Evolutionary conservation across 257 asterid species (phyloP), one percentile per base, ranked within the genome.

Genomic region (Echites panduratus): DNA sequence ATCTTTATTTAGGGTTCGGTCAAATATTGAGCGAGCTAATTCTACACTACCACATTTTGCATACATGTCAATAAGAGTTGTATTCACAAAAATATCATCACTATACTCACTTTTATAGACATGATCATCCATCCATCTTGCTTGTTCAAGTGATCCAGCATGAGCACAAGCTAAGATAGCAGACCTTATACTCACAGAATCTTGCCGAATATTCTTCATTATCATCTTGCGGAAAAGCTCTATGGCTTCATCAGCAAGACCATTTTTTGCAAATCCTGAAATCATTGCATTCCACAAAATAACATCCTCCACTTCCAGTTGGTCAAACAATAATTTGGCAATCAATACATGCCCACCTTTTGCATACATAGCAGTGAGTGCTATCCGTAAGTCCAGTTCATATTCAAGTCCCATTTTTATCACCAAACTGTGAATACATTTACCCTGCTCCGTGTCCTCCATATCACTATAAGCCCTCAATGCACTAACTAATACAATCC

Each of bases 271-370:
- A 50, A 81, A 87, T 19, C 94, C 96, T 0, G 94, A 86, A 47
- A 89, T 88, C 88, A 89, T 82, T 68, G 86, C 83, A 74, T 86
- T 89, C 90, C 89, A 86, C 44, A 86, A 84, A 75, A 88, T 78
- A 52, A 86, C 87, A 62, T 82, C 73, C 2, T 53, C 52, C 4
- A 50, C 44, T 27, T 75, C 65, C 76, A 78, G 71, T 57, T 75
- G 81, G 62, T 86, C 84, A 44, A 89, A 86, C 73, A 89, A 47
- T 1, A 73, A 62, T 67, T 77, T 89, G 29, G 93, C 91, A 57
- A 75, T 75, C 79, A 61, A 57, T 45, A 81, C 76, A 61, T 80
- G 77, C 38, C 96, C 91, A 70, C 87, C 77, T 75, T 87, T 89
- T 14, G 89, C 87, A 35, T 89, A 89, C 19, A 87, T 66, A 20